A percentile compares a stretch with the other conserved stretches of the same genome.
Evolutionary conservation across 139 green algal genomes (phyloP).

Genomic region (Pseudopediastrum boryanum): DNA sequence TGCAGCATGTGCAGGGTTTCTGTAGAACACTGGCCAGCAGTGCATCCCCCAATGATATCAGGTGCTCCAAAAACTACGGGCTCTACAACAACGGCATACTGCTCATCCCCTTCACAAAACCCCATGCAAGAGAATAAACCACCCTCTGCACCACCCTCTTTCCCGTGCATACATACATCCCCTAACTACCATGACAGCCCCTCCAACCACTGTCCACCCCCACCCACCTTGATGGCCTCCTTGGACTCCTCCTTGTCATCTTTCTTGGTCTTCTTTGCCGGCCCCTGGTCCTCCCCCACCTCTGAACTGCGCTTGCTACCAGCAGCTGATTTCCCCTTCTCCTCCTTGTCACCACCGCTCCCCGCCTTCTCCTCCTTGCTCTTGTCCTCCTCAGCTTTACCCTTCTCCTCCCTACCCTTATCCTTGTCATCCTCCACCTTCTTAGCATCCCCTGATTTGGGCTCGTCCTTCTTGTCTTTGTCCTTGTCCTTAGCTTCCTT

Average conservation of each 20-base stretch:
- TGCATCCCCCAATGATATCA: no score
- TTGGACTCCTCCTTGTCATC: slow-evolving; percentile 15
- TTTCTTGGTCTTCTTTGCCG: slow-evolving; percentile 16
- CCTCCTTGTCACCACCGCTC: neutral
- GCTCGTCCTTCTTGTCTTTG: slow-evolving; percentile 14
- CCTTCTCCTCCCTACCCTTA: slow-evolving; percentile 24
- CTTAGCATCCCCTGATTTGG: no score
- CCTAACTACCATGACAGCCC: no score
- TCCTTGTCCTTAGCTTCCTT: slow-evolving; percentile 14
- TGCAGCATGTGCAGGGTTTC: no score
- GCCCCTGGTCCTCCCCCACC: neutral
- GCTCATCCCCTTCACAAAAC: no score
- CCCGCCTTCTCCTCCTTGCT: slow-evolving; percentile 8
- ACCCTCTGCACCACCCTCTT: no score
- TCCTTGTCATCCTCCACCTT: neutral
- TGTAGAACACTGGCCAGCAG: no score
- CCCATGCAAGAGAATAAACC: no score
- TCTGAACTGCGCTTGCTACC: neutral
- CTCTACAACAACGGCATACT: no score
- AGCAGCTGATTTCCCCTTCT: slow-evolving; percentile 3
- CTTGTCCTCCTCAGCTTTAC: slow-evolving; percentile 8
- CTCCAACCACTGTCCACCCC: no score
- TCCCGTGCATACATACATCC: no score
- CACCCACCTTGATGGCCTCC: neutral
- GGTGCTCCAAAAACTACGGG: no score